These are phyloP conservation scores for Gautieria morchelliformis DNA, from an alignment of 768 basidiomycete species.

Conservation along the genomic window DNA sequence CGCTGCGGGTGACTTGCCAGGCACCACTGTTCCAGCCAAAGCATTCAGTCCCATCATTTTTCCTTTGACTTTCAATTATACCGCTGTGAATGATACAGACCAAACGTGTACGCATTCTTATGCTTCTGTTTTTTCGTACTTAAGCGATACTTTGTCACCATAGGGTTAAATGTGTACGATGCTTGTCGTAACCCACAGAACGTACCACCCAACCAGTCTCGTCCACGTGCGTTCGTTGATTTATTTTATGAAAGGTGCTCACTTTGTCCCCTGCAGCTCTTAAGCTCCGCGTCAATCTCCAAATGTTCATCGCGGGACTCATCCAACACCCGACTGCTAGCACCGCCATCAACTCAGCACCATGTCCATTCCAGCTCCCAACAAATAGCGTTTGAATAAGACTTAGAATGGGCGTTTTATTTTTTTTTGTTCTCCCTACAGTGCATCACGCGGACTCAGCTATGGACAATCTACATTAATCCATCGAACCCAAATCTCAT, in stretches of 20 bases:
- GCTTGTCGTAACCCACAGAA: slow-evolving; percentile 54
- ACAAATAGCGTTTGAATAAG: slow-evolving; percentile 35
- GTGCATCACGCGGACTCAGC: not conserved
- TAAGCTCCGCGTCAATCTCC: slow-evolving; percentile 53
- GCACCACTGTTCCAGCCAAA: slow-evolving; percentile 56
- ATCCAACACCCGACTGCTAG: slow-evolving; percentile 41
- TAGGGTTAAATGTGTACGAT: slow-evolving; percentile 70
- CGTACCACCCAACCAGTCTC: slow-evolving; percentile 36
- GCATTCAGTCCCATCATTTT: slow-evolving; percentile 52
- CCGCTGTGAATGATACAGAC: slow-evolving; percentile 71
- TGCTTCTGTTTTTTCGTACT: not conserved
- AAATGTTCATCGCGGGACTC: slow-evolving; percentile 65
- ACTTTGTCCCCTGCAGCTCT: slow-evolving; percentile 27
- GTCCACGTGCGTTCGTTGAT: slow-evolving; percentile 43
- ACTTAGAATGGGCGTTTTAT: not conserved
- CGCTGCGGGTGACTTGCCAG: slow-evolving; percentile 54
- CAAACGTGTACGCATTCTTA: slow-evolving; percentile 55
- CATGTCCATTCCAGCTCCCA: slow-evolving; percentile 63
- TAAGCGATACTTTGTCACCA: not conserved
- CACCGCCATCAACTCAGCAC: slow-evolving; percentile 47
- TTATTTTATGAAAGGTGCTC: not conserved
- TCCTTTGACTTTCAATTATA: slow-evolving; percentile 78
- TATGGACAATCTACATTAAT: not conserved
- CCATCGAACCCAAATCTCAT: not conserved
- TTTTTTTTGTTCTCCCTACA: not conserved